phyloP scores from a whole-genome alignment of 2,329 filamentous ascomycete species.

The Didymella keratinophila region DNA sequence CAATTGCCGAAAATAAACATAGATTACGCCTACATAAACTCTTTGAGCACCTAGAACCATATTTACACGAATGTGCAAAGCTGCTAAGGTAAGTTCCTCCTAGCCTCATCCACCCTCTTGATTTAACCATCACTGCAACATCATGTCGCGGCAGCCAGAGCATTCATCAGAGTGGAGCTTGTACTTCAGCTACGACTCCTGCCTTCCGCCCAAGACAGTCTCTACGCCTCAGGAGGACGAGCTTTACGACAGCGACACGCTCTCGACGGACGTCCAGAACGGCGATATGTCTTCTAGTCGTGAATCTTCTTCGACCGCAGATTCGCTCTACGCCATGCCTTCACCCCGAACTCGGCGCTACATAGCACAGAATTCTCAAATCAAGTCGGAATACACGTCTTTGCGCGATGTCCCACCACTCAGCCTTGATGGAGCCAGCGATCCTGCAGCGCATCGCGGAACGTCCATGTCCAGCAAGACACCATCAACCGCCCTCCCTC shows the following conservation, averaged over 20 bases:
- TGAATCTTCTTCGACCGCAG: not conserved
- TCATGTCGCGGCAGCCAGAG: not conserved
- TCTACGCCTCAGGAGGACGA: not conserved
- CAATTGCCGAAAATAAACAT: not conserved
- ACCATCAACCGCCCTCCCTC: not conserved
- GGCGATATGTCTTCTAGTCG: not conserved
- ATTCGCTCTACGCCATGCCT: not conserved
- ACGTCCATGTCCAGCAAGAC: not conserved
- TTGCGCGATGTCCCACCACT: not conserved
- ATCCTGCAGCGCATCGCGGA: not conserved
- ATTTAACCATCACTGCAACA: not conserved
- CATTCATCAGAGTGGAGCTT: not conserved
- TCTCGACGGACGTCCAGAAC: not conserved
- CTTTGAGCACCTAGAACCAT: too few species aligned
- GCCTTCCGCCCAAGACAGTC: not conserved
- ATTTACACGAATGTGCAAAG: not conserved
- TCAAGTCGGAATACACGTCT: not conserved
- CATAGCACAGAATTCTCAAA: not conserved
- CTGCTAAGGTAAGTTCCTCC: not conserved
- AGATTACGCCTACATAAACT: not conserved
- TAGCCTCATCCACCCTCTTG: not conserved
- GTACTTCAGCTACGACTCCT: not conserved
- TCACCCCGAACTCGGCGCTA: not conserved
- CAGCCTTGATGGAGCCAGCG: not conserved
- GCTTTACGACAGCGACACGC: not conserved